These are phyloP conservation scores for Pyrenochaeta sp. DNA, from an alignment of 2,329 filamentous ascomycete species.

Conservation along the genomic window DNA sequence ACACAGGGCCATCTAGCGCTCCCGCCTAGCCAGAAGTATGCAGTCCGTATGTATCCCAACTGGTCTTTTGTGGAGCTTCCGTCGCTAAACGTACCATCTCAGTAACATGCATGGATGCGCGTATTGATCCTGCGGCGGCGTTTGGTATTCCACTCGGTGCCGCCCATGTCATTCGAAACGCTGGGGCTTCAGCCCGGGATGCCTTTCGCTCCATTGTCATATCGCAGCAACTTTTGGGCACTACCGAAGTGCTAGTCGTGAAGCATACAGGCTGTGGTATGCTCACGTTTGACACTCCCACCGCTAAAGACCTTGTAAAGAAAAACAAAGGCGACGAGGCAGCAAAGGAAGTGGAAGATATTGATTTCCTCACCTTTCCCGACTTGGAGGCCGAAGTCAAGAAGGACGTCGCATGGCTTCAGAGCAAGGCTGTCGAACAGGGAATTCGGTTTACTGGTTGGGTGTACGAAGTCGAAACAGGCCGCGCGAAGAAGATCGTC, in stretches of 20 bases:
- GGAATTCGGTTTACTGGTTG: conserved; percentile 72
- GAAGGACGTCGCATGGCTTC: conserved; percentile 71
- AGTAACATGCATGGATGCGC: conserved; percentile 85
- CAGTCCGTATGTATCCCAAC: conserved; percentile 60
- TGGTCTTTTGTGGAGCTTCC: background rate
- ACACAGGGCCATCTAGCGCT: conserved; percentile 71
- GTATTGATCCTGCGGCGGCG: conserved; percentile 70
- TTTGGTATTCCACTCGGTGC: conserved; percentile 77
- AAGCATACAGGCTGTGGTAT: conserved; percentile 80
- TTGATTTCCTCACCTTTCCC: conserved; percentile 72
- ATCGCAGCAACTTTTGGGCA: conserved; percentile 79
- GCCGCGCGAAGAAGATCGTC: conserved; percentile 63
- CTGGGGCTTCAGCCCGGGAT: conserved; percentile 67
- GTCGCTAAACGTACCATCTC: background rate
- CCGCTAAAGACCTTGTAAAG: conserved; percentile 63
- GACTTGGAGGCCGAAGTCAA: conserved; percentile 64
- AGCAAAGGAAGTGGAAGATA: conserved; percentile 51
- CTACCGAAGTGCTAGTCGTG: conserved; percentile 75
- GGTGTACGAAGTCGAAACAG: conserved; percentile 80
- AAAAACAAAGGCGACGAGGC: conserved; percentile 65
- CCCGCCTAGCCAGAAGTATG: conserved; percentile 73
- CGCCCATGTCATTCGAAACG: conserved; percentile 79
- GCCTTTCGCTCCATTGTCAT: conserved; percentile 78
- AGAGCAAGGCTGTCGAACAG: conserved; percentile 65
- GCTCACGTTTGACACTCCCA: conserved; percentile 70